Conservation (phyloP, 2,329 filamentous ascomycete species). For the Sporothrix pallida region DNA sequence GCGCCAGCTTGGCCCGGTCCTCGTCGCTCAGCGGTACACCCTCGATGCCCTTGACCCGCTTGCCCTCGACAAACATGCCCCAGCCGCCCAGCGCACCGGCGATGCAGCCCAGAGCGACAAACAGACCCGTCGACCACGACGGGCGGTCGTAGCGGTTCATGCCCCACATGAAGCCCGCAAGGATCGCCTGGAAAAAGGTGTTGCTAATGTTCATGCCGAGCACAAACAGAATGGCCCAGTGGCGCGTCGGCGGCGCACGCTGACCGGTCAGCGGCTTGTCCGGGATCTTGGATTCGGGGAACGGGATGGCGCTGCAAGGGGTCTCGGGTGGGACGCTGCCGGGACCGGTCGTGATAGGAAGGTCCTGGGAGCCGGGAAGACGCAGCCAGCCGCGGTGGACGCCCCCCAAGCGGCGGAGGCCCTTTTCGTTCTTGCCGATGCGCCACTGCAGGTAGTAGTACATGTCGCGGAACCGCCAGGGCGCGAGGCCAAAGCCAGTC, state of each 20-base stretch:
- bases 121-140: slow-evolving; percentile 78
- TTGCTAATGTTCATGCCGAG: slow-evolving; percentile 81
- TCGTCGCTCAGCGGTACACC: slow-evolving; percentile 67
- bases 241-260: slow-evolving; percentile 67
- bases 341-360: slow-evolving; percentile 61
- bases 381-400: slow-evolving; percentile 80
- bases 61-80: slow-evolving; percentile 74
- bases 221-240: slow-evolving; percentile 81
- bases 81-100: slow-evolving; percentile 72
- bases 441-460: slow-evolving; percentile 74
- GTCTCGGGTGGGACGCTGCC: slow-evolving; percentile 52
- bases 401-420: slow-evolving; percentile 71
- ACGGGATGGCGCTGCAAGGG: slow-evolving; percentile 60
- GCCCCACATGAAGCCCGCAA: slow-evolving; percentile 84
- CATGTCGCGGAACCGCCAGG: slow-evolving; percentile 82
- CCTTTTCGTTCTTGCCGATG: slow-evolving; percentile 56
- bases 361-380: slow-evolving; percentile 66
- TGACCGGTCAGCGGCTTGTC: slow-evolving; percentile 72
- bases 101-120: slow-evolving; percentile 75
- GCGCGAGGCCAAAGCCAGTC: slow-evolving; percentile 81
- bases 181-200: slow-evolving; percentile 74
- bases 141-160: slow-evolving; percentile 76
- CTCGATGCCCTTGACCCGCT: slow-evolving; percentile 72
- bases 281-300: slow-evolving; percentile 67
- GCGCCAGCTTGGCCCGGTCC: slow-evolving; percentile 57